These are phyloP conservation scores for Gaeumannomyces sp. DNA, from an alignment of 2,329 filamentous ascomycete species.

Conservation along the genomic window DNA sequence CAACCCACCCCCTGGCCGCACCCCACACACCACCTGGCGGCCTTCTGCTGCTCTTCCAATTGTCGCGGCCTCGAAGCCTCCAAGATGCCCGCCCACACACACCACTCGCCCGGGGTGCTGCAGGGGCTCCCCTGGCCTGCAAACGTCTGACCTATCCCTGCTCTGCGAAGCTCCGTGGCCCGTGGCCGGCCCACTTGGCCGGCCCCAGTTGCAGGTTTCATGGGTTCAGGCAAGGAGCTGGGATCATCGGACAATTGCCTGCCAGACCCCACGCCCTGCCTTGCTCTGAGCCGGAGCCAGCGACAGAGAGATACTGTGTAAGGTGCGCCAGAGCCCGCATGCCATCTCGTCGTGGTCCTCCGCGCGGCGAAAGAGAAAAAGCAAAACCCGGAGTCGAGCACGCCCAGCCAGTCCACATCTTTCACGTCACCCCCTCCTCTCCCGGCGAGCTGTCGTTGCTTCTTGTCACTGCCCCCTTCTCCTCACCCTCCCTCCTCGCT, in stretches of 20 bases:
- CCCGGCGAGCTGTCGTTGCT: not conserved
- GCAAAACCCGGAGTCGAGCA: not conserved
- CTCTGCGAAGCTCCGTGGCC: not conserved
- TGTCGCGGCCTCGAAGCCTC: not conserved
- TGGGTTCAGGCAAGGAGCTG: not conserved
- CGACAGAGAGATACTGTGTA: not conserved
- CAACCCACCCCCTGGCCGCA: not conserved
- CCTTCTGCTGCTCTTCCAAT: not conserved
- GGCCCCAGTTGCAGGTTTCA: not conserved
- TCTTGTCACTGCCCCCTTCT: not conserved
- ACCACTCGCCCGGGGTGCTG: not conserved
- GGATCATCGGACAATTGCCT: not conserved
- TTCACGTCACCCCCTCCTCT: not conserved
- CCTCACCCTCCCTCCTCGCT: not conserved
- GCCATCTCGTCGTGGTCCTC: not conserved
- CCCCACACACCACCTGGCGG: not conserved
- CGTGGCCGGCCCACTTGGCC: not conserved
- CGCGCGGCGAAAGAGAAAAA: not conserved
- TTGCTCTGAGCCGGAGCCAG: not conserved
- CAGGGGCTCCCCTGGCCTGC: not conserved
- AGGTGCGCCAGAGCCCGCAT: not conserved
- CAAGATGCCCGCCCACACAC: not conserved
- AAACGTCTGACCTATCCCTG: slow-evolving; percentile 1
- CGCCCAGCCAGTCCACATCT: not conserved
- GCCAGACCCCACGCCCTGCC: not conserved